Evolutionary conservation across 2,329 filamentous ascomycete genomes (phyloP), one percentile per base, ranked within the genome.

Genomic region (Elsinoe ampelina): DNA sequence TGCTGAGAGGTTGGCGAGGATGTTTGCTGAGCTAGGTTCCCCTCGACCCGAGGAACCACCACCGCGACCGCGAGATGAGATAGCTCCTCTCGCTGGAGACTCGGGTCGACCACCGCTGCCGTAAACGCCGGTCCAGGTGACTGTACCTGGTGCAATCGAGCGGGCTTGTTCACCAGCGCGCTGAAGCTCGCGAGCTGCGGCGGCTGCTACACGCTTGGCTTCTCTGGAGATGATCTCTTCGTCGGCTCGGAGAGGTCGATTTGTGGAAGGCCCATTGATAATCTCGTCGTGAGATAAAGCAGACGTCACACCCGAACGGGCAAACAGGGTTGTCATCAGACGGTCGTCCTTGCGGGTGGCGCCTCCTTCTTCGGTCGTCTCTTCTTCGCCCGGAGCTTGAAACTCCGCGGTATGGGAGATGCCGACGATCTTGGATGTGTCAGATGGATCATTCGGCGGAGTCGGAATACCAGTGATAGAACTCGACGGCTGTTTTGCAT

Each of bases 271-370:
- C 38, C 86, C 86, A 62, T 85, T 87, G 55, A 97, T 81, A 64
- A 97, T 95, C 55, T 89, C 82, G 62, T 97, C 93, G 67, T 98
- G 93, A 64, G 96, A 89, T 43, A 96, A 81, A 0, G 91, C 89
- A n/a, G 87, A 90, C 65, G 95, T 90, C 1, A 97, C 87, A 2
- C 85, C 87, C 0, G 89, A 87, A 39, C 85, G 83, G 1, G 90
- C 85, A 67, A 97, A 95, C 56, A 98, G 89, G 54, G 87, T 87
- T 61, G 91, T 85, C 75, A 97, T 86, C 62, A 97, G 82, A 43
- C 89, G 86, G 55, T 84, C 84, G 67, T 92, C 87, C 47, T 72
- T 74, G 5, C 69, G 65, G 10, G 60, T 55, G 3, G 17, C 15
- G 50, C 41, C 15, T 61, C 58, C 2, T 48, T 42, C 36, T 36